Percentiles rank a stretch among this genome's conserved stretches.
These are phyloP conservation scores for Anthracocystis setariae DNA, from an alignment of 1,284 basidiomycete genomes.

Conservation along the genomic window DNA sequence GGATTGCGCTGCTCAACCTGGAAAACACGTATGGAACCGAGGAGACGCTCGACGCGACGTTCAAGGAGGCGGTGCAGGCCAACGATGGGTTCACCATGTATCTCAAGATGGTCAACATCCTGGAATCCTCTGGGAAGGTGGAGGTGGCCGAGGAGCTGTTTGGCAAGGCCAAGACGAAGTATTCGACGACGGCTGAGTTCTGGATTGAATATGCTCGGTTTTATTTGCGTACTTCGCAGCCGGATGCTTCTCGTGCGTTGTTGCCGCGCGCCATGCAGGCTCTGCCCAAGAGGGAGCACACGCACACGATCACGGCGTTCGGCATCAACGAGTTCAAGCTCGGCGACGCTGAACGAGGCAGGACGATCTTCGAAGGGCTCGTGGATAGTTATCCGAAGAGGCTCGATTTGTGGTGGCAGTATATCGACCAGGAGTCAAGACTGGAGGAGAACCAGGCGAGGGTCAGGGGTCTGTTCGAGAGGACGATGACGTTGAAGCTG, in stretches of 20 bases:
- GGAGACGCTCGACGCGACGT: constrained; percentile 79
- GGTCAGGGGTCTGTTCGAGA: constrained; percentile 79
- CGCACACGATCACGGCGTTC: constrained; percentile 93
- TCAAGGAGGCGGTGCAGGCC: constrained; percentile 87
- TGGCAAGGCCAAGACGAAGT: constrained; percentile 77
- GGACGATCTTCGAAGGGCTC: constrained; percentile 95
- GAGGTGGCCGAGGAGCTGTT: constrained; percentile 58
- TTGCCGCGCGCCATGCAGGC: constrained; percentile 89
- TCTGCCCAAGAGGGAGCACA: constrained; percentile 92
- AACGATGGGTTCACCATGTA: constrained; percentile 93
- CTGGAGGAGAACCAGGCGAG: constrained; percentile 26
- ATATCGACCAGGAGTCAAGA: constrained; percentile 90
- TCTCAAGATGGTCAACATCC: constrained; percentile 83
- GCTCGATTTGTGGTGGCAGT: constrained; percentile 94
- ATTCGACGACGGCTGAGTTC: constrained; percentile 86
- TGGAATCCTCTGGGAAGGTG: constrained; percentile 81
- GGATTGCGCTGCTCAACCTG: constrained; percentile 94
- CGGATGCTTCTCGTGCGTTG: constrained; percentile 84
- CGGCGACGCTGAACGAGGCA: constrained; percentile 91
- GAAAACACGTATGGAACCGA: constrained; percentile 88
- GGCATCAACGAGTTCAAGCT: constrained; percentile 94
- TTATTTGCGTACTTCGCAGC: constrained; percentile 76
- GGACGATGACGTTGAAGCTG: constrained; percentile 83
- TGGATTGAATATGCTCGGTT: constrained; percentile 88
- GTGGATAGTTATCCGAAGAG: constrained; percentile 92